A percentile compares a stretch with the other conserved stretches of the same genome.
These are phyloP conservation scores for Kwoniella europaea DNA, from an alignment of 768 basidiomycete genomes.

Conservation along the genomic window DNA sequence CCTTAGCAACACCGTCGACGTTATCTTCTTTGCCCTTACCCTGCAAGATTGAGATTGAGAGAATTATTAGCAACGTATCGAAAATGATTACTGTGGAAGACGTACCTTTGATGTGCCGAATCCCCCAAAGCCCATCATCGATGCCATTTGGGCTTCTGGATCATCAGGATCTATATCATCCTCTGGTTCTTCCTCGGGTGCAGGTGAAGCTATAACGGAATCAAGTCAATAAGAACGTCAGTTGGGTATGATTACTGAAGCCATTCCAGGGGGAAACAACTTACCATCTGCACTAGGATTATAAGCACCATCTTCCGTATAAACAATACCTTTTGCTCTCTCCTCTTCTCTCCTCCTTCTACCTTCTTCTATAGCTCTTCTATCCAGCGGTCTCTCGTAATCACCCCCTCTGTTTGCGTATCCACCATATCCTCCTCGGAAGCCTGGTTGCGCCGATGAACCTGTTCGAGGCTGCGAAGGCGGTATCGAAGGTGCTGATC, in stretches of 20 bases:
- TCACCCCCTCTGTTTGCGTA: slow-evolving; percentile 23
- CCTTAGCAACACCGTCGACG: slow-evolving; percentile 49
- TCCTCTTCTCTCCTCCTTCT: slow-evolving; percentile 52
- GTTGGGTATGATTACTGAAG: no score
- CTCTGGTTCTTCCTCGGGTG: slow-evolving; percentile 23
- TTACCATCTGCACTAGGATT: slow-evolving; percentile 31
- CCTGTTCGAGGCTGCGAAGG: slow-evolving; percentile 2
- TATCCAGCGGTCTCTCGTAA: slow-evolving; percentile 49
- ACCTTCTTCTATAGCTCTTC: slow-evolving; percentile 56
- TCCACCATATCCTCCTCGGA: slow-evolving; percentile 13
- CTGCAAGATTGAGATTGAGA: slow-evolving; percentile 42
- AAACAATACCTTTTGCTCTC: slow-evolving; percentile 42
- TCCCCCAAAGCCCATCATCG: slow-evolving; percentile 90
- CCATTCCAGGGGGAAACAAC: not conserved
- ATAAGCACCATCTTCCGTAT: slow-evolving; percentile 27
- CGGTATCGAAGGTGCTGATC: slow-evolving; percentile 1
- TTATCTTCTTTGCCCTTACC: slow-evolving; percentile 64
- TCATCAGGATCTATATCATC: slow-evolving; percentile 25
- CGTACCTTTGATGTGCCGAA: slow-evolving; percentile 88
- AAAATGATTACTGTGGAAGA: not conserved
- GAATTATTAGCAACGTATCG: slow-evolving; percentile 1
- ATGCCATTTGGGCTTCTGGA: slow-evolving; percentile 65
- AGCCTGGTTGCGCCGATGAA: not conserved
- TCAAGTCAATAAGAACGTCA: no score
- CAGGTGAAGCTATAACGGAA: slow-evolving; percentile 8